A percentile compares a stretch with the other conserved stretches of the same genome.
phyloP scores from a whole-genome alignment of 768 basidiomycete species.

The Amanita thiersii region DNA sequence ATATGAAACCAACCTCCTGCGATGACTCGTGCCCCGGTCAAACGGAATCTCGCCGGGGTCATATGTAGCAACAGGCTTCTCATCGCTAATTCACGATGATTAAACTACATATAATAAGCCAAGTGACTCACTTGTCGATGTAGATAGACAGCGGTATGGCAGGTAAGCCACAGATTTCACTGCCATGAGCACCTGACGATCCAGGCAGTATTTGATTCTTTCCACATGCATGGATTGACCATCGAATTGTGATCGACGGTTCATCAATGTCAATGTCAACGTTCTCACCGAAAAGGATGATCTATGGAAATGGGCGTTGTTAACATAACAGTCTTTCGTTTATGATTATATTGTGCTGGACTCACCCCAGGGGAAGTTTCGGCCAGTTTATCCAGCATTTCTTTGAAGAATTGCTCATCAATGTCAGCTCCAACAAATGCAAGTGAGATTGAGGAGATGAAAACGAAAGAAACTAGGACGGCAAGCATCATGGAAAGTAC shows the following conservation, averaged over 20 bases:
- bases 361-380: constrained; percentile 37
- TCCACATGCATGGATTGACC: constrained; percentile 50
- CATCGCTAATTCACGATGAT: constrained; percentile 16
- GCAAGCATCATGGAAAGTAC: constrained; percentile 25
- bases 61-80: constrained; percentile 30
- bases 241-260: constrained; percentile 45
- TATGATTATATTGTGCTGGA: constrained; percentile 1
- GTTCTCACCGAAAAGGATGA: constrained; percentile 47
- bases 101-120: constrained; percentile 1
- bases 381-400: constrained; percentile 31
- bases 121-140: constrained; percentile 38
- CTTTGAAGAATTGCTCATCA: constrained; percentile 32
- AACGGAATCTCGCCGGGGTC: constrained; percentile 40
- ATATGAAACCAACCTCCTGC: constrained; percentile 29
- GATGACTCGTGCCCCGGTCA: constrained; percentile 27
- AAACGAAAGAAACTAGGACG: constrained; percentile 36
- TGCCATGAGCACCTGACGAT: constrained; percentile 39
- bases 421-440: constrained; percentile 38
- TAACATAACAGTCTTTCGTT: constrained; percentile 6
- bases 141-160: constrained; percentile 31
- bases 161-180: constrained; percentile 38
- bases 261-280: constrained; percentile 55
- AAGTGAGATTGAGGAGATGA: constrained; percentile 38
- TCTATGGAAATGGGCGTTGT: constrained; percentile 20
- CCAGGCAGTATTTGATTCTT: constrained; percentile 32